phyloP scores from a whole-genome alignment of 1,139 yeast species.

The Yamadazyma sp. region DNA sequence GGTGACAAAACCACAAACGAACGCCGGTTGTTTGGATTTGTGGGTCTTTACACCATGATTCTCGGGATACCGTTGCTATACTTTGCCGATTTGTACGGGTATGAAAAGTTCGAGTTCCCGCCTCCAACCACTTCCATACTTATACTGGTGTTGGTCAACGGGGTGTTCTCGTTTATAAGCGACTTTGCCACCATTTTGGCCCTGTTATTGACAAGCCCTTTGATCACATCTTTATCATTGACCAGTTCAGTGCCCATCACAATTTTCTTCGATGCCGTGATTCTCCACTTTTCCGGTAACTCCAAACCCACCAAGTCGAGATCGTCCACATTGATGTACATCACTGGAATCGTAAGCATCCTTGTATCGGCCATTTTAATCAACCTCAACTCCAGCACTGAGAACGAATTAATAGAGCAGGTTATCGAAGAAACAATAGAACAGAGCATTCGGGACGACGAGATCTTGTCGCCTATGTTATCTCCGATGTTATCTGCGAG shows the following conservation, averaged over 20 bases:
- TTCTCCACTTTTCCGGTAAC: constrained; percentile 23
- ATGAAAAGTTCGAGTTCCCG: constrained; percentile 45
- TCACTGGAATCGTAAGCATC: constrained; percentile 47
- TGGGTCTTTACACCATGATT: constrained; percentile 43
- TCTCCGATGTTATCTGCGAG: constrained; percentile 36
- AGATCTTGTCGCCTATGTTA: constrained; percentile 45
- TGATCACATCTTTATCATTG: constrained; percentile 51
- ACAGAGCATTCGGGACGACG: constrained; percentile 48
- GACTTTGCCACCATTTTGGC: constrained; percentile 53
- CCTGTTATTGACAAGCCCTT: constrained; percentile 53
- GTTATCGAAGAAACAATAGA: constrained; percentile 51
- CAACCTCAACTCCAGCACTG: constrained; percentile 42
- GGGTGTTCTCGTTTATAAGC: constrained; percentile 47
- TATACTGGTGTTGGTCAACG: constrained; percentile 39
- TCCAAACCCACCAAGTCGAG: constrained; percentile 13
- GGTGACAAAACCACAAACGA: constrained; percentile 47
- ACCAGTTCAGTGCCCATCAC: constrained; percentile 56
- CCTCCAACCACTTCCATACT: constrained; percentile 35
- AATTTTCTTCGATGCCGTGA: constrained; percentile 45
- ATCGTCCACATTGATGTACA: constrained; percentile 33
- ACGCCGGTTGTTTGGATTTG: constrained; percentile 45
- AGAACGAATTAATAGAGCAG: constrained; percentile 46
- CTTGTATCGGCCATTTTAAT: constrained; percentile 48
- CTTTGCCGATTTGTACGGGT: constrained; percentile 29
- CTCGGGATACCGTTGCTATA: constrained; percentile 39